Percentiles rank a stretch among this genome's conserved stretches.
Conservation (phyloP, 2,329 filamentous ascomycete species). For the Apiospora hydei region DNA sequence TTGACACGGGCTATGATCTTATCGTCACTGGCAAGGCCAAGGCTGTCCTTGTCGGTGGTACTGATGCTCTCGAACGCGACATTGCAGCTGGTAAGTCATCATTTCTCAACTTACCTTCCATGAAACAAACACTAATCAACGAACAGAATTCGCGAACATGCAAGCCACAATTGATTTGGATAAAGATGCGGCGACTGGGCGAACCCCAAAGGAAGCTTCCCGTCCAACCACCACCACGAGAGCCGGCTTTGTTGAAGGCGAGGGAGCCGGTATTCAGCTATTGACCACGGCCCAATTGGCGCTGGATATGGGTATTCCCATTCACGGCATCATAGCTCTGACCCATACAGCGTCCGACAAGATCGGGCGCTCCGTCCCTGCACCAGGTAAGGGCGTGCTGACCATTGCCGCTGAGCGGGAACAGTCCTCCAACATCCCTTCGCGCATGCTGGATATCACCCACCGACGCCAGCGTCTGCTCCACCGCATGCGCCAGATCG, state of each 20-base stretch:
- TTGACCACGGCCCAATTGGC: conserved; percentile 44
- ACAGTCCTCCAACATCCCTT: conserved; percentile 28
- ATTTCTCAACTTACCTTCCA: too few relatives aligned
- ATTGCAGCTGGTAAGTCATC: conserved; percentile 29
- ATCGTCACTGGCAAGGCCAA: conserved; percentile 42
- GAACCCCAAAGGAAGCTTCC: conserved; percentile 43
- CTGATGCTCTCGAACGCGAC: conserved; percentile 44
- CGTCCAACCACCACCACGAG: conserved; percentile 43
- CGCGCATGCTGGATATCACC: conserved; percentile 38
- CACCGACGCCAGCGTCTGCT: conserved; percentile 39
- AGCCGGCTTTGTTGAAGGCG: conserved; percentile 46
- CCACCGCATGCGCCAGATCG: conserved; percentile 32
- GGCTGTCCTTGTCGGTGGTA: conserved; percentile 44
- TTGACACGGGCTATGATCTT: conserved; percentile 45
- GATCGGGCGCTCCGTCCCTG: conserved; percentile 46
- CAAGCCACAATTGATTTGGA: conserved; percentile 44
- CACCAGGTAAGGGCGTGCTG: conserved; percentile 47
- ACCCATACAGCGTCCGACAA: conserved; percentile 44
- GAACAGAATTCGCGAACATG: conserved; percentile 44
- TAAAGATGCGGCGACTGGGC: conserved; percentile 38
- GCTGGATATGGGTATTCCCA: conserved; percentile 44
- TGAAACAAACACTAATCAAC: neutral
- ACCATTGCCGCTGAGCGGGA: conserved; percentile 39
- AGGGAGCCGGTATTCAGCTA: conserved; percentile 46
- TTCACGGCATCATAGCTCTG: conserved; percentile 44